Percentiles rank a stretch among this genome's conserved stretches.
Evolutionary conservation across 2,329 filamentous ascomycete genomes (phyloP).

Genomic region (Gyromitra esculenta): DNA sequence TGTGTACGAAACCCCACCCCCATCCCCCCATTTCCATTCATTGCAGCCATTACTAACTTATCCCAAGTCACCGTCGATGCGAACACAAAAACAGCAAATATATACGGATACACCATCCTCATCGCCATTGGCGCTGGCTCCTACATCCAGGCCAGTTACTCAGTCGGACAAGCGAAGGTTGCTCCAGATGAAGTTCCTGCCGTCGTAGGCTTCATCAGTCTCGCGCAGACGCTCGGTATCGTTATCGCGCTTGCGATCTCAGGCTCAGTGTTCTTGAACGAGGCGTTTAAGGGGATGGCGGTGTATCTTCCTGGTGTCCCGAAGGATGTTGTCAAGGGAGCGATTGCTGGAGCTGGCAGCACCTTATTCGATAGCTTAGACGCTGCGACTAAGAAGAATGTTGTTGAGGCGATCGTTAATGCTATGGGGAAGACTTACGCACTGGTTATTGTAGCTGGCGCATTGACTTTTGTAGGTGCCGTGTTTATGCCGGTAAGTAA

Average conservation of each 20-base stretch:
- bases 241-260: conserved; percentile 61
- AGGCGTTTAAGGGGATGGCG: conserved; percentile 58
- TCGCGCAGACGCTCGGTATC: conserved; percentile 60
- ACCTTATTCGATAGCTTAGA: conserved; percentile 48
- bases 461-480: conserved; percentile 58
- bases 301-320: conserved; percentile 57
- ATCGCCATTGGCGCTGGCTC: conserved; percentile 62
- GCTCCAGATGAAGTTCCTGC: conserved; percentile 58
- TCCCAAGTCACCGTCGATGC: conserved; percentile 56
- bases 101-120: conserved; percentile 61
- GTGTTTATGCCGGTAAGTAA: conserved; percentile 58
- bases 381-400: conserved; percentile 55
- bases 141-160: conserved; percentile 60
- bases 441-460: conserved; percentile 59
- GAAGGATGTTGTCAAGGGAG: conserved; percentile 57
- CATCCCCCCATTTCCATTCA: background rate
- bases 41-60: conserved; percentile 31
- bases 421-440: conserved; percentile 60
- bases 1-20: conserved; percentile 29
- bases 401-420: conserved; percentile 59
- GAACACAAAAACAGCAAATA: conserved; percentile 56
- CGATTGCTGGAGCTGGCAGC: conserved; percentile 57
- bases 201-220: conserved; percentile 62
- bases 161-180: conserved; percentile 61
- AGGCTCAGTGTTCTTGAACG: conserved; percentile 61